A percentile compares a stretch with the other conserved stretches of the same genome.
Evolutionary conservation across 495 filamentous ascomycete species (phyloP).

Genomic region (Penicillium silybi): DNA sequence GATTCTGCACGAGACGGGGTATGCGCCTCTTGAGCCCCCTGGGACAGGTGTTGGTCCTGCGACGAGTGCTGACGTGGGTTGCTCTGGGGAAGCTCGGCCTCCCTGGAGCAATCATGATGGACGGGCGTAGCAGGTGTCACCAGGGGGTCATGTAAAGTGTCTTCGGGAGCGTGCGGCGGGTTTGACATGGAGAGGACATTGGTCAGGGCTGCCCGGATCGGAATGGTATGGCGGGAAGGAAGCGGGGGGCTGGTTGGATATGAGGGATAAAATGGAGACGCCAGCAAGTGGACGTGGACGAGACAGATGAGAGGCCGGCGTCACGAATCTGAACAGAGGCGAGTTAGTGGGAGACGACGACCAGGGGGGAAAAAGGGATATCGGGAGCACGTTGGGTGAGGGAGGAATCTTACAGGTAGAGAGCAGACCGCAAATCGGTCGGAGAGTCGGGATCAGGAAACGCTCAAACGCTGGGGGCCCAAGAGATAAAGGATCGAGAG

Average conservation of each 20-base stretch:
- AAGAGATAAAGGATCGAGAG: conserved; percentile 14
- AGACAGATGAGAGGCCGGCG: conserved; percentile 15
- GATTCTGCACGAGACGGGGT: conserved; percentile 42
- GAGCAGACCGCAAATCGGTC: conserved; percentile 16
- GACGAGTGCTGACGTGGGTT: conserved; percentile 41
- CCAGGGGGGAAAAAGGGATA: conserved; percentile 6
- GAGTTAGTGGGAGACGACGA: conserved; percentile 11
- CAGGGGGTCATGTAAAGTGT: conserved; percentile 45
- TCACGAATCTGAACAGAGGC: conserved; percentile 22
- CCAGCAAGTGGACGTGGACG: conserved; percentile 9
- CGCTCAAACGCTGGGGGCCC: conserved; percentile 3
- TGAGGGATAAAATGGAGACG: conserved; percentile 1
- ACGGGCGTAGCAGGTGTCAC: conserved; percentile 47
- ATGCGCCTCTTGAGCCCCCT: conserved; percentile 28
- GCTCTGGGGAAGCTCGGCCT: conserved; percentile 29
- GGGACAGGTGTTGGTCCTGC: conserved; percentile 34
- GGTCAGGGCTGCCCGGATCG: conserved; percentile 38
- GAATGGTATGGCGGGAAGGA: conserved; percentile 24
- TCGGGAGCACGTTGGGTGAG: conserved; percentile 30
- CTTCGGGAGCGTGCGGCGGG: conserved; percentile 45
- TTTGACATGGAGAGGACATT: conserved; percentile 58
- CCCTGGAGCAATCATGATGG: conserved; percentile 45
- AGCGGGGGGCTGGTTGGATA: not conserved
- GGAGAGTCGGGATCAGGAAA: conserved; percentile 12
- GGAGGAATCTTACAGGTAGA: conserved; percentile 36